Percentiles rank a stretch among this genome's conserved stretches.
Conservation (phyloP, 163 green algal genomes). For the Prototheca cutis region DNA sequence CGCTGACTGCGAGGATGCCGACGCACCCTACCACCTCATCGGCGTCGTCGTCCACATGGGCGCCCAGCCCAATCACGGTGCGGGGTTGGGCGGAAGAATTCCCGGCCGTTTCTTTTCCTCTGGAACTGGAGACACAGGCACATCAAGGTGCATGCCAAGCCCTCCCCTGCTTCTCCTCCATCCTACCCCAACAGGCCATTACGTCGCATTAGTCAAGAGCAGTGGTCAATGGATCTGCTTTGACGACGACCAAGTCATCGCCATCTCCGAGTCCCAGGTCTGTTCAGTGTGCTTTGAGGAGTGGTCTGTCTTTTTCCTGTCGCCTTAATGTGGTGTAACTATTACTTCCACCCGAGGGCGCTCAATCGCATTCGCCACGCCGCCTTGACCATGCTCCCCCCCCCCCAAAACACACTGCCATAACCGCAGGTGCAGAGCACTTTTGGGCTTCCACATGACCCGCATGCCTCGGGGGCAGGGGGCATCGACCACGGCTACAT, state of each 20-base stretch:
- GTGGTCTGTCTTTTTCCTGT: no score
- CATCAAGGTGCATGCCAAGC: no score
- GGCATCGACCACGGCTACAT: constrained; percentile 74
- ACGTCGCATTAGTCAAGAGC: constrained; percentile 85
- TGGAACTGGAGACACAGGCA: no score
- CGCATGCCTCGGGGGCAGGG: neutral
- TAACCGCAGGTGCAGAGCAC: constrained; percentile 24
- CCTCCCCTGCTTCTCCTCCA: no score
- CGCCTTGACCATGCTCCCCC: no score
- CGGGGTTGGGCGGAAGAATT: neutral
- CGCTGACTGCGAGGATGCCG: constrained; percentile 39
- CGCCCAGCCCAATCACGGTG: constrained; percentile 83
- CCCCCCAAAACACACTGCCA: no score
- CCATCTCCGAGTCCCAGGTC: constrained; percentile 49
- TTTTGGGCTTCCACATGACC: constrained; percentile 25
- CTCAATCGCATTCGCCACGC: no score
- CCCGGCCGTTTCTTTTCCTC: neutral
- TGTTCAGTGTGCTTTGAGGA: no score
- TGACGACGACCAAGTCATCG: constrained; percentile 67
- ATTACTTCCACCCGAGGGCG: no score
- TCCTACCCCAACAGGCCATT: no score
- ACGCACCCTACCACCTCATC: constrained; percentile 76
- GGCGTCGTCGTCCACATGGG: constrained; percentile 96
- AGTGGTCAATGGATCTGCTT: constrained; percentile 76
- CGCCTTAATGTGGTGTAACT: no score